phyloP scores from a whole-genome alignment of 2,329 filamentous ascomycete genomes.

The Trichoderma afroharzianum region DNA sequence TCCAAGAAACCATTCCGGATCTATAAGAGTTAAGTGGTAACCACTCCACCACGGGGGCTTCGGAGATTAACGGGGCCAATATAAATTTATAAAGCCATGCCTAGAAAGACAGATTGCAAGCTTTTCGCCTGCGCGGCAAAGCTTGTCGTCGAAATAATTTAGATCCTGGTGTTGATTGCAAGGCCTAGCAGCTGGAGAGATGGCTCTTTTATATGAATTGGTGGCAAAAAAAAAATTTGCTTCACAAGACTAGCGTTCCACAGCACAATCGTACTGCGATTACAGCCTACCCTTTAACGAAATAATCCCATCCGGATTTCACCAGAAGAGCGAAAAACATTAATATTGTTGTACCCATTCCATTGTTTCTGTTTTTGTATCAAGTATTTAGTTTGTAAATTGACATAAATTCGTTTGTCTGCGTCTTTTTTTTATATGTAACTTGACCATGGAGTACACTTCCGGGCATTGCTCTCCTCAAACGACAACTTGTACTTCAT shows the following conservation, averaged over 20 bases:
- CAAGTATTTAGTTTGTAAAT: too few relatives aligned
- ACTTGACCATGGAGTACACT: too few relatives aligned
- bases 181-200: neutral
- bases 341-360: neutral
- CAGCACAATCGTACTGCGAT: neutral
- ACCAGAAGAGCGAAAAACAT: neutral
- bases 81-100: neutral
- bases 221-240: neutral
- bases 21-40: constrained; percentile 18
- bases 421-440: too few relatives aligned
- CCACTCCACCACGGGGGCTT: constrained; percentile 16
- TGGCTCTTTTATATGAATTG: neutral
- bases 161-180: neutral
- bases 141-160: neutral
- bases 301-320: neutral
- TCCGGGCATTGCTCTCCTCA: too few relatives aligned
- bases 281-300: neutral
- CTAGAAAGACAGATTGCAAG: neutral
- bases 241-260: neutral
- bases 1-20: constrained; percentile 7
- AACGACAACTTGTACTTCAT: neutral
- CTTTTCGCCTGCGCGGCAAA: neutral
- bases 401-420: too few relatives aligned
- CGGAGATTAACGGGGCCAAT: neutral
- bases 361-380: neutral